These are phyloP conservation scores for Coriolopsis trogii DNA, from an alignment of 1,284 basidiomycete species.

Conservation along the genomic window DNA sequence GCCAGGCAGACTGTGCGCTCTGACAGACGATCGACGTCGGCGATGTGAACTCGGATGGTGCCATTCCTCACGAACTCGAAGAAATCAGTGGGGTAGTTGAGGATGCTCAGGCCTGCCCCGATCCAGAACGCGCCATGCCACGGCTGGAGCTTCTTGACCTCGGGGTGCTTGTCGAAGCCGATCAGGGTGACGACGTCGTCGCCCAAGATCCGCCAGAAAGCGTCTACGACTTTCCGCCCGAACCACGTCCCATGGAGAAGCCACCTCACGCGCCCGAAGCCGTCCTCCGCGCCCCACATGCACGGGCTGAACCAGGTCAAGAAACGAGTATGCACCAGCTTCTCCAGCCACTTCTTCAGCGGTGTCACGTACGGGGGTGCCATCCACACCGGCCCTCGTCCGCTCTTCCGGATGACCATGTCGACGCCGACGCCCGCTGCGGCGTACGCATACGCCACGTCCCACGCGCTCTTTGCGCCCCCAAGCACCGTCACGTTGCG, in stretches of 20 bases:
- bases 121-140: conserved; percentile 1
- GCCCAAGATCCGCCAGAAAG: not conserved
- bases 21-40: not conserved
- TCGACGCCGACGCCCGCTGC: not conserved
- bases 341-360: conserved; percentile 2
- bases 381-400: conserved; percentile 1
- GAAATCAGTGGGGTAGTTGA: conserved; percentile 1
- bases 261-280: not conserved
- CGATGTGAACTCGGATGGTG: conserved; percentile 1
- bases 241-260: not conserved
- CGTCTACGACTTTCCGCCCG: conserved; percentile 3
- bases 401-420: conserved; percentile 3
- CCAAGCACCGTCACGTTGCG: not conserved
- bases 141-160: conserved; percentile 1
- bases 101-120: not conserved
- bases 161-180: not conserved
- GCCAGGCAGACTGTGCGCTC: not conserved
- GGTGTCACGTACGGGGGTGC: conserved; percentile 2
- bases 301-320: conserved; percentile 3
- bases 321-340: not conserved
- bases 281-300: conserved; percentile 1
- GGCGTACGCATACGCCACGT: conserved; percentile 1
- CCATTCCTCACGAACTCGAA: conserved; percentile 1
- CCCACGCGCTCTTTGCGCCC: not conserved
- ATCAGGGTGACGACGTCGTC: not conserved